Evolutionary conservation across 176 grass and related monocot genomes (phyloP), one percentile per base, ranked within the genome.

Genomic region (Phragmites australis): DNA sequence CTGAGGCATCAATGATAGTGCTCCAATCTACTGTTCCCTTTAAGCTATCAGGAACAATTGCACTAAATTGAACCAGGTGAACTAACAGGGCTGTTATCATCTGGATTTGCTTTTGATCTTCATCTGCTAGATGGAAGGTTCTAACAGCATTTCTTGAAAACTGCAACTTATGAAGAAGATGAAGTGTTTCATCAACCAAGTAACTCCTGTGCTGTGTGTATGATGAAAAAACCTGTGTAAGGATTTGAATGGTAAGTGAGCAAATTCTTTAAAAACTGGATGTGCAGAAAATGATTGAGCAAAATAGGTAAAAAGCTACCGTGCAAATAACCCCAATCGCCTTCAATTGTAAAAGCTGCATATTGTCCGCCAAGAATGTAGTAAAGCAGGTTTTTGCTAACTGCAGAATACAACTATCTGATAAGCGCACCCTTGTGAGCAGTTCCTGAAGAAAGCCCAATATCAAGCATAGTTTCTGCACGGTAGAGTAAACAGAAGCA

Each of bases 101-200:
- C 89, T 99, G 97, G 56, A 99, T 99, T 87, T 99, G 90, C 62
- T 93, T 96, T 61, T 99, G 90, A 49, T 99, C 96, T 74, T 99
- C 97, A 69, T 99, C 93, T 68, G 97, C 86, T 52, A 99, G 84
- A 94, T 90, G 93, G 77, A 88, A 99, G 53, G 93, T 89, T 81
- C 97, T 91, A 78, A 96, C 56, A 50, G 93, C 90, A 82, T 88
- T 89, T 87, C 83, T 99, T 22, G 90, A 93, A 78, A 91, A 96
- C 77, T 99, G 97, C 55, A 99, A 82, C 86, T 99, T 99, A 18
- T 86, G 83, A 75, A 99, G 84, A 88, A 99, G 97, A 14, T 87
- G 79, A 77, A 96, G 81, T 59, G 93, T 99, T 90, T 99, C 97
- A 86, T 99, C 97, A 82, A 96, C 87, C 85, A 99, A 85, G 77